Percentiles rank a stretch among this genome's conserved stretches.
Conservation (phyloP, 805 yeast genomes). For the Metschnikowia koreensis region DNA sequence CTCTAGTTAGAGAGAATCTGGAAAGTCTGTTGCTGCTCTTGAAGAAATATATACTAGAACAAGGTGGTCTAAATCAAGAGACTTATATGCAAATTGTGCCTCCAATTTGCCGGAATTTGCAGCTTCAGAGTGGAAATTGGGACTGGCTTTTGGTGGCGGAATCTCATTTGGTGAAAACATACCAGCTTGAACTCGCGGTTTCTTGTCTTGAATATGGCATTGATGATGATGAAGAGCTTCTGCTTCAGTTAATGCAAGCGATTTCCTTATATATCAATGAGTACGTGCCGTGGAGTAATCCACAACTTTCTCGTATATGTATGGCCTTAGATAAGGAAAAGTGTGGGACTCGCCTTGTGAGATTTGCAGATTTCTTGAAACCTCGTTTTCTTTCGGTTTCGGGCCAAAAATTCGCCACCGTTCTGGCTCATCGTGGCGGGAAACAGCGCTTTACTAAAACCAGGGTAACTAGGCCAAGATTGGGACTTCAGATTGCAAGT, state of each 20-base stretch:
- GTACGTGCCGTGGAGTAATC: conserved; percentile 29
- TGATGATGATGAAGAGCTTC: conserved; percentile 5
- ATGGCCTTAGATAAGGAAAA: background rate
- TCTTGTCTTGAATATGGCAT: conserved; percentile 2
- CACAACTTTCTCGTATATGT: conserved; percentile 4
- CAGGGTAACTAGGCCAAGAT: conserved; percentile 16
- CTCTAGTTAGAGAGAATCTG: conserved; percentile 7
- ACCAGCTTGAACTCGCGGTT: conserved; percentile 11
- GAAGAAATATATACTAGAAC: background rate
- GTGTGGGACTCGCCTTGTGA: background rate
- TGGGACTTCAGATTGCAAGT: conserved; percentile 15
- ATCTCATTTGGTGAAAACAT: background rate
- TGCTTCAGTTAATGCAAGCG: conserved; percentile 1
- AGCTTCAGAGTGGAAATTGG: background rate
- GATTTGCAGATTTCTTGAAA: background rate
- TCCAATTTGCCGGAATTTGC: conserved; percentile 1
- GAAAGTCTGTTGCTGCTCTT: conserved; percentile 2
- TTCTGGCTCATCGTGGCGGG: background rate
- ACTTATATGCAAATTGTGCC: background rate
- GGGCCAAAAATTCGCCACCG: conserved; percentile 3
- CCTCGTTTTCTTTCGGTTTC: conserved; percentile 5
- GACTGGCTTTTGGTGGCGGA: conserved; percentile 7
- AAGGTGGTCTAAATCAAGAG: background rate
- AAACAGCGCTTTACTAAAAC: conserved; percentile 1
- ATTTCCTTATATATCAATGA: conserved; percentile 28